A percentile compares a stretch with the other conserved stretches of the same genome.
These are phyloP conservation scores for Carex arenaria DNA, from an alignment of 202 grass and related monocot genomes.

Conservation along the genomic window DNA sequence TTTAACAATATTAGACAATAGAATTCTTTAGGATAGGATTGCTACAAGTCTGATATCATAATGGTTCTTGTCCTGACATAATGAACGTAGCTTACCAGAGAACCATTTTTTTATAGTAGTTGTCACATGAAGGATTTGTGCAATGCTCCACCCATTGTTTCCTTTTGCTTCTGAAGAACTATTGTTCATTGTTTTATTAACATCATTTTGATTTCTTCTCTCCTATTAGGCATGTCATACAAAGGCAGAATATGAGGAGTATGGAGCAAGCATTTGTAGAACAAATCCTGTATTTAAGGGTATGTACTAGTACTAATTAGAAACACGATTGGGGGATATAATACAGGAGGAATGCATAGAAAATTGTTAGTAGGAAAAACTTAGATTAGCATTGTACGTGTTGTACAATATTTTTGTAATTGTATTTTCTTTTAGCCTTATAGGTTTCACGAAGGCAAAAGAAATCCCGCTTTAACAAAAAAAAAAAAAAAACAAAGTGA, in stretches of 20 bases:
- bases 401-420: conserved; percentile 27
- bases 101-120: neutral
- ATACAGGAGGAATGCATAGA: conserved; percentile 19
- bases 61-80: neutral
- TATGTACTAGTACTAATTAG: conserved; percentile 56
- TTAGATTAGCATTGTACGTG: conserved; percentile 26
- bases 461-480: conserved; percentile 10
- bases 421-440: conserved; percentile 22
- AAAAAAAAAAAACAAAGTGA: conserved; percentile 5
- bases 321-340: neutral
- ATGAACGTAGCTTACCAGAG: neutral
- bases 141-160: neutral
- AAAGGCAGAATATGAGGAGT: conserved; percentile 98
- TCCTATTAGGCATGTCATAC: conserved; percentile 83
- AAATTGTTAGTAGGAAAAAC: neutral
- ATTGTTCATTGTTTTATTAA: neutral
- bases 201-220: conserved; percentile 1
- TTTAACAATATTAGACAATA: neutral
- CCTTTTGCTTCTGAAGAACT: neutral
- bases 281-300: conserved; percentile 97
- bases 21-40: neutral
- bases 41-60: neutral
- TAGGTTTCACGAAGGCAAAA: conserved; percentile 21
- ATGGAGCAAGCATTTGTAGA: conserved; percentile 89
- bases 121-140: neutral